Conservation (phyloP, 495 filamentous ascomycete species). For the Pyrenula massariospora region DNA sequence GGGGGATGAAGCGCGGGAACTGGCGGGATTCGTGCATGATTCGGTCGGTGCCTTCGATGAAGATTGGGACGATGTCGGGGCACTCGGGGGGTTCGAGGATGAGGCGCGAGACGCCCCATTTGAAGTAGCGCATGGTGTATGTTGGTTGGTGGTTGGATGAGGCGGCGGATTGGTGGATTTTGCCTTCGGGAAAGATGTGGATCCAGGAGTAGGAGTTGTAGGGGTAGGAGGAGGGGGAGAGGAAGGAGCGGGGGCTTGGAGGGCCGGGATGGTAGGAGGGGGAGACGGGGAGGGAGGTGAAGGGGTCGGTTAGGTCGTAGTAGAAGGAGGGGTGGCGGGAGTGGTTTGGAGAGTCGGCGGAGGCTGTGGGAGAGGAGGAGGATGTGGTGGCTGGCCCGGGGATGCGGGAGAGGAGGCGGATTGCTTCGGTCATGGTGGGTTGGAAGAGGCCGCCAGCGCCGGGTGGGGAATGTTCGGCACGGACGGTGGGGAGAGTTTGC, state of each 20-base stretch:
- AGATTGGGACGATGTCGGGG: constrained; percentile 85
- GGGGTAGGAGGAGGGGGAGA: constrained; percentile 45
- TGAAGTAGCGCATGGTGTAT: constrained; percentile 86
- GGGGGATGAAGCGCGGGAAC: constrained; percentile 74
- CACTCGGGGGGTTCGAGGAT: constrained; percentile 77
- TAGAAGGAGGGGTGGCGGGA: constrained; percentile 23
- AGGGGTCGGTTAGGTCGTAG: constrained; percentile 36
- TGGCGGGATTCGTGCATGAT: constrained; percentile 72
- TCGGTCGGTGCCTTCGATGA: constrained; percentile 74
- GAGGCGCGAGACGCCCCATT: constrained; percentile 84
- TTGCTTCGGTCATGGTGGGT: constrained; percentile 73
- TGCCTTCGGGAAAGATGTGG: constrained; percentile 92
- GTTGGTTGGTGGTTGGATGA: no score
- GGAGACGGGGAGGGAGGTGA: constrained; percentile 25
- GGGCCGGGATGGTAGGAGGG: constrained; percentile 39
- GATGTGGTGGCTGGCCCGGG: constrained; percentile 23
- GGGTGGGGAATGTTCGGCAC: constrained; percentile 54
- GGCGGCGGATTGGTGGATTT: constrained; percentile 71
- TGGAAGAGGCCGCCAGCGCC: constrained; percentile 71
- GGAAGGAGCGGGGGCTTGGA: constrained; percentile 45
- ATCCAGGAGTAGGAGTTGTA: constrained; percentile 53
- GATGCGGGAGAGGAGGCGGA: constrained; percentile 65
- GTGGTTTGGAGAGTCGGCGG: constrained; percentile 6
- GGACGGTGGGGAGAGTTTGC: constrained; percentile 83
- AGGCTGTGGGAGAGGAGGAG: constrained; percentile 10